phyloP scores from a whole-genome alignment of 2,329 filamentous ascomycete genomes.

The Coniella vitis region DNA sequence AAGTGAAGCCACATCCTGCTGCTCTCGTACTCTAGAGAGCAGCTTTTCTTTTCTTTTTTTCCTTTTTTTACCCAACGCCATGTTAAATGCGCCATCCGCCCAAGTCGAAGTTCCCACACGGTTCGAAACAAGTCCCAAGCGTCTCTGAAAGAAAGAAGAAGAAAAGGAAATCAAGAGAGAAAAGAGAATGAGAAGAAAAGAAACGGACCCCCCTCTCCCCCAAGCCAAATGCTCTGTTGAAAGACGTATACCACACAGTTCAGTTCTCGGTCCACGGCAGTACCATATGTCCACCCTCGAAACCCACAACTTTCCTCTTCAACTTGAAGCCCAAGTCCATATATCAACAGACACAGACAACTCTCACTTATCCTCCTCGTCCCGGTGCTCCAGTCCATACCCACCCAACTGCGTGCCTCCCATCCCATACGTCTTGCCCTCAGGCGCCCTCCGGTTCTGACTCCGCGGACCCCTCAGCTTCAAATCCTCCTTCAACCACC shows the following conservation, averaged over 20 bases:
- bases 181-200: neutral
- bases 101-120: neutral
- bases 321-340: too few relatives aligned
- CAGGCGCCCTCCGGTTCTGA: conserved; percentile 44
- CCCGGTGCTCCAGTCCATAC: conserved; percentile 49
- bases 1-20: neutral
- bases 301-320: too few relatives aligned
- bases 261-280: too few relatives aligned
- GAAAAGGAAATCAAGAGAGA: conserved; percentile 9
- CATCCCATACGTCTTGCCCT: conserved; percentile 58
- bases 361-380: conserved; percentile 16
- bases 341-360: too few relatives aligned
- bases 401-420: conserved; percentile 46
- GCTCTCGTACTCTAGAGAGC: too few relatives aligned
- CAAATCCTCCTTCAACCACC: conserved; percentile 80
- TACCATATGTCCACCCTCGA: too few relatives aligned
- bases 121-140: too few relatives aligned
- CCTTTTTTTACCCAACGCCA: conserved; percentile 11
- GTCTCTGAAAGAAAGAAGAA: neutral
- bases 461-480: conserved; percentile 70
- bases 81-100: conserved; percentile 13
- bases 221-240: neutral
- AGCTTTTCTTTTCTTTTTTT: too few relatives aligned
- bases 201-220: neutral
- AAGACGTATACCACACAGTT: too few relatives aligned